These are phyloP conservation scores for Chrysosporium queenslandicum DNA, from an alignment of 2,329 filamentous ascomycete genomes.

Conservation along the genomic window DNA sequence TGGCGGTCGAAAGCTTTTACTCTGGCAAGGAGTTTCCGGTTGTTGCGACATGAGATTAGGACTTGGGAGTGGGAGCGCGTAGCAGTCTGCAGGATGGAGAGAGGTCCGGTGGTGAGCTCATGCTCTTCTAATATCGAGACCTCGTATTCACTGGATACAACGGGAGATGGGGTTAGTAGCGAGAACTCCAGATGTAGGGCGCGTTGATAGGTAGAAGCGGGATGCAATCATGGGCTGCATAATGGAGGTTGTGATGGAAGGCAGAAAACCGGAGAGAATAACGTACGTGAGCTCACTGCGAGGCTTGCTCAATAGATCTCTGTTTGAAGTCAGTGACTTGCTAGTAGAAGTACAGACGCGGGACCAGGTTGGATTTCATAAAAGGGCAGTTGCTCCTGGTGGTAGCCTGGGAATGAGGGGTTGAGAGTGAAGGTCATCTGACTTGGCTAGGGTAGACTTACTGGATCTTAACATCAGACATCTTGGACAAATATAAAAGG, in stretches of 20 bases:
- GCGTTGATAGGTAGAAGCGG: background rate
- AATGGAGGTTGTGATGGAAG: background rate
- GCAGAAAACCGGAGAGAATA: conserved; percentile 12
- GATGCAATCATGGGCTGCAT: background rate
- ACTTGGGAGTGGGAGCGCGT: conserved; percentile 92
- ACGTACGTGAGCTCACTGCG: conserved; percentile 84
- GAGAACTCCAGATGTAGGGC: background rate
- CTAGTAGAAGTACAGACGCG: conserved; percentile 5
- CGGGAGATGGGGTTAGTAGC: conserved; percentile 12
- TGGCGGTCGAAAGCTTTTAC: conserved; percentile 98
- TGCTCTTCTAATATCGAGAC: conserved; percentile 71
- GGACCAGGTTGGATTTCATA: background rate
- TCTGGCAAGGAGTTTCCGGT: conserved; percentile 90
- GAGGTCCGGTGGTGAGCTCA: conserved; percentile 67
- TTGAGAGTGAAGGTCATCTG: conserved; percentile 18
- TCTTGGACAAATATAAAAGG: conserved; percentile 34
- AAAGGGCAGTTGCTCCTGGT: conserved; percentile 11
- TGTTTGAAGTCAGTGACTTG: conserved; percentile 34
- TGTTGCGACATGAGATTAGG: conserved; percentile 94
- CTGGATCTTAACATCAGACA: conserved; percentile 65
- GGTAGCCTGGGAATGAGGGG: background rate
- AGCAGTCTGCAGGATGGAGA: conserved; percentile 93
- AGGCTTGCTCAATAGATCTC: conserved; percentile 80
- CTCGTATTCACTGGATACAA: conserved; percentile 67
- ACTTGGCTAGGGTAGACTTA: conserved; percentile 34